Conservation (phyloP, 345 rosid species). For the Brassica napus region DNA sequence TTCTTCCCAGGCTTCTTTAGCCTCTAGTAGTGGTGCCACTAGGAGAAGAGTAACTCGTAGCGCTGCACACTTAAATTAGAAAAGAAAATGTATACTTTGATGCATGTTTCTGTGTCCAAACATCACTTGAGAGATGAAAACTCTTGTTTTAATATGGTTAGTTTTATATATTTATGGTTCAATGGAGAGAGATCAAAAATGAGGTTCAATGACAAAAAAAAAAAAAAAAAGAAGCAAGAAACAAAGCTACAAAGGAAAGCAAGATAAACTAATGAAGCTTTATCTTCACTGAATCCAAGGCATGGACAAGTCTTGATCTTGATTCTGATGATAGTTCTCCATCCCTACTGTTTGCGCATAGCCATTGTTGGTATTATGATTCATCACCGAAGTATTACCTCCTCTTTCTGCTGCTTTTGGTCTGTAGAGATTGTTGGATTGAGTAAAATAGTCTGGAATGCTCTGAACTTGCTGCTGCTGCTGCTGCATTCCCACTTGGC, state of each 20-base stretch:
- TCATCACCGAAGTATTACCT: background rate
- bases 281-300: slow-evolving; percentile 15
- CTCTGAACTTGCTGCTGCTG: slow-evolving; percentile 11
- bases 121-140: slow-evolving; percentile 12
- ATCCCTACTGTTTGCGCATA: background rate
- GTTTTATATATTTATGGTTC: background rate
- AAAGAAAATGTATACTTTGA: slow-evolving; percentile 20
- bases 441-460: slow-evolving; percentile 9
- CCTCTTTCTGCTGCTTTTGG: background rate
- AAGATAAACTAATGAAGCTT: slow-evolving; percentile 3
- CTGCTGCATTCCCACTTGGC: slow-evolving; percentile 19
- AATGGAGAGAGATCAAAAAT: slow-evolving; percentile 17
- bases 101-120: background rate
- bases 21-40: slow-evolving; percentile 31
- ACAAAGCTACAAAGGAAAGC: background rate
- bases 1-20: slow-evolving; percentile 49
- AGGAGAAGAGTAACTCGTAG: slow-evolving; percentile 61
- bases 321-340: slow-evolving; percentile 22
- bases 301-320: background rate
- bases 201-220: background rate
- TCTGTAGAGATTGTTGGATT: slow-evolving; percentile 9
- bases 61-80: slow-evolving; percentile 42
- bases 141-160: background rate
- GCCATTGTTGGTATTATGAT: background rate
- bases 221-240: background rate